Conservation (phyloP, 2,329 filamentous ascomycete species). For the Aureobasidium zeae region DNA sequence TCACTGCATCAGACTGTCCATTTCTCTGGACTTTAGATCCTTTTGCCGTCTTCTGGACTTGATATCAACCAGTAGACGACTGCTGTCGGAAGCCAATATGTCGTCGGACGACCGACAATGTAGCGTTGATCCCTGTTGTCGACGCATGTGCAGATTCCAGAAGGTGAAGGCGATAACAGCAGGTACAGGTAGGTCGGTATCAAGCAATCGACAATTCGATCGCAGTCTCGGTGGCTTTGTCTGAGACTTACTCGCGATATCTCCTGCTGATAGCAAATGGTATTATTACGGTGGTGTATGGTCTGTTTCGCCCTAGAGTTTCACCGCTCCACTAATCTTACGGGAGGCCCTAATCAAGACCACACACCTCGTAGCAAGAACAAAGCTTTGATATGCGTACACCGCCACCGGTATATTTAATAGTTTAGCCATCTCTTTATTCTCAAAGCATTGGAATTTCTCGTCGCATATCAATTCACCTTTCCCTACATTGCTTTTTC, state of each 20-base stretch:
- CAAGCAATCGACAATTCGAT: too few species aligned
- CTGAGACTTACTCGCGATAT: too few species aligned
- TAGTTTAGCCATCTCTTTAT: not conserved
- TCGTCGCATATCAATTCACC: too few species aligned
- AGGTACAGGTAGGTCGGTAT: too few species aligned
- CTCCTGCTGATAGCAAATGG: too few species aligned
- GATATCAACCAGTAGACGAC: not conserved
- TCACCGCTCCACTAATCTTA: slow-evolving; percentile 11
- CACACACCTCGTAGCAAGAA: not conserved
- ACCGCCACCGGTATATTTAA: slow-evolving; percentile 7
- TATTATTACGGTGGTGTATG: not conserved
- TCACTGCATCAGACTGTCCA: not conserved
- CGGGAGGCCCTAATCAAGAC: slow-evolving; percentile 9
- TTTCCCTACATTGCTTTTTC: not conserved
- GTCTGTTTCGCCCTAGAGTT: slow-evolving; percentile 4
- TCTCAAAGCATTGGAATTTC: too few species aligned
- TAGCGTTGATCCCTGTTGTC: too few species aligned
- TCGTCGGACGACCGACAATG: too few species aligned
- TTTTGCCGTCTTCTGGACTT: not conserved
- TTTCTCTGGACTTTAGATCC: not conserved
- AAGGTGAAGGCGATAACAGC: too few species aligned
- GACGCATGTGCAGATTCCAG: too few species aligned
- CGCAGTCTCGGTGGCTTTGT: too few species aligned
- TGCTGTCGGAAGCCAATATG: too few species aligned
- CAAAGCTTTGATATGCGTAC: slow-evolving; percentile 11